Conservation (phyloP, 768 basidiomycete genomes). For the Auricularia sp. region DNA sequence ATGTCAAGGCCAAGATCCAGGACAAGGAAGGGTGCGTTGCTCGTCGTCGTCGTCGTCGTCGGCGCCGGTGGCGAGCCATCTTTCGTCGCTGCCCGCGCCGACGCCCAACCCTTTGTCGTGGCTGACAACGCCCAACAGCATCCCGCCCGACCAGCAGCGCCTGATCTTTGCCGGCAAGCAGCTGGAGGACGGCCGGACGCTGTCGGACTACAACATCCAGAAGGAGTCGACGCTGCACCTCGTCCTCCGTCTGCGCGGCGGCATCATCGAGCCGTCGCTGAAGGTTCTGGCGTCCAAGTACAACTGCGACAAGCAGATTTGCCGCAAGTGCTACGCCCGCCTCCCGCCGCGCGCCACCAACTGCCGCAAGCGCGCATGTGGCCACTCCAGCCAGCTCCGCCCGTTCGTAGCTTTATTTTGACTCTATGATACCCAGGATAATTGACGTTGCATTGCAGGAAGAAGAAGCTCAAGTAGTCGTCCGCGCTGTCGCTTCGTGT, state of each 20-base stretch:
- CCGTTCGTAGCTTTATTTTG: conserved; percentile 47
- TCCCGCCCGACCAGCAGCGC: conserved; percentile 91
- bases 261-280: conserved; percentile 97
- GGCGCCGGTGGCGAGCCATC: background rate
- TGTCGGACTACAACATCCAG: conserved; percentile 96
- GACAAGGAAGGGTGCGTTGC: conserved; percentile 62
- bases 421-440: background rate
- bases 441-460: conserved; percentile 33
- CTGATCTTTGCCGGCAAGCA: conserved; percentile 98
- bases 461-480: conserved; percentile 92
- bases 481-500: conserved; percentile 1
- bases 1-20: conserved; percentile 78
- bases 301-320: conserved; percentile 99
- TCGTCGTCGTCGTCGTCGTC: background rate
- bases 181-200: conserved; percentile 93
- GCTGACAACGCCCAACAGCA: conserved; percentile 30
- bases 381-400: conserved; percentile 83
- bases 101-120: too few species aligned
- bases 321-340: conserved; percentile 99
- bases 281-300: conserved; percentile 95
- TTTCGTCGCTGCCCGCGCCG: background rate
- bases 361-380: conserved; percentile 92
- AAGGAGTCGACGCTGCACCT: conserved; percentile 97
- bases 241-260: conserved; percentile 93
- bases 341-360: conserved; percentile 99